These are phyloP conservation scores for Syzygium jambos DNA, from an alignment of 345 rosid species.

Conservation along the genomic window DNA sequence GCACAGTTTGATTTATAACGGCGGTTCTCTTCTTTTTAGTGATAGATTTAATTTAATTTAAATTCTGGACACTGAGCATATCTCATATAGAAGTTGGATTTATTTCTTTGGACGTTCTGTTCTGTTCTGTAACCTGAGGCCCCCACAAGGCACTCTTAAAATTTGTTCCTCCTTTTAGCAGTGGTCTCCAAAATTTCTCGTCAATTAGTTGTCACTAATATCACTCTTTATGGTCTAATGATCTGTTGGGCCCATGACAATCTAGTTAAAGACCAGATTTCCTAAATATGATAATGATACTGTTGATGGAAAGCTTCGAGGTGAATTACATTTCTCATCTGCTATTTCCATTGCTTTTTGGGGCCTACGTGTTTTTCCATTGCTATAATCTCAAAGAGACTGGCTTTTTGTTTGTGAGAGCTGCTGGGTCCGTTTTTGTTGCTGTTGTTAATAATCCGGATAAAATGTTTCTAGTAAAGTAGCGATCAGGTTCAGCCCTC, in stretches of 20 bases:
- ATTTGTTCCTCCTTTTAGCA: not conserved
- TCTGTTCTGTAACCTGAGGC: not conserved
- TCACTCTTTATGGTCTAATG: conserved; percentile 15
- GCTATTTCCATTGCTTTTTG: not conserved
- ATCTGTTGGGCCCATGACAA: conserved; percentile 2
- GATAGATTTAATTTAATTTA: not conserved
- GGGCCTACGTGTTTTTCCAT: not conserved
- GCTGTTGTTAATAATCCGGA: not conserved
- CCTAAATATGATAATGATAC: conserved; percentile 1
- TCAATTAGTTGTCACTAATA: not conserved
- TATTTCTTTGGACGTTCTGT: not conserved
- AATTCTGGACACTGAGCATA: not conserved
- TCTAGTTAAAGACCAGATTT: not conserved
- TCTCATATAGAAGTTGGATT: not conserved
- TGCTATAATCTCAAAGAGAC: not conserved
- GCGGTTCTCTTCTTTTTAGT: not conserved
- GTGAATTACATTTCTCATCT: not conserved
- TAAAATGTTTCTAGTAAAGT: not conserved
- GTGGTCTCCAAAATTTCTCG: not conserved
- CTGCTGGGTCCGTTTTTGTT: not conserved
- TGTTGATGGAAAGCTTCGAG: not conserved
- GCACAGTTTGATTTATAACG: not conserved
- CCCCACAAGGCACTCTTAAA: not conserved
- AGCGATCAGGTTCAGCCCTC: not conserved
- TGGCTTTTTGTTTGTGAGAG: not conserved